Evolutionary conservation across 192 early-diverging fungal species (phyloP), one percentile per base, ranked within the genome.

Genomic region (Mortierella antarctica): DNA sequence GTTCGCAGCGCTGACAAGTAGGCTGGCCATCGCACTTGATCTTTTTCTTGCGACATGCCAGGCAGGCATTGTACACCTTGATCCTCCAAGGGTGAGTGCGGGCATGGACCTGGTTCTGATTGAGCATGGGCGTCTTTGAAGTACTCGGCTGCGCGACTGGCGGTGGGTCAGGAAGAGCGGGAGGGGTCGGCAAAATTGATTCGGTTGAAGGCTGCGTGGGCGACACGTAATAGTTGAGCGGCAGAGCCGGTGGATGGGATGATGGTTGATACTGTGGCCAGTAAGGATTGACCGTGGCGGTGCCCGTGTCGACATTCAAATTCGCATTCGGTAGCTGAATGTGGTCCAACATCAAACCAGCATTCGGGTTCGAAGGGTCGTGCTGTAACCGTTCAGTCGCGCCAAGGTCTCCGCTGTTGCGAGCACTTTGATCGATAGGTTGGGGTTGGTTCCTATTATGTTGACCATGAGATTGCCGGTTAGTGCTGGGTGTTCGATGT

Each of bases 1-100:
- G 77, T 41, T 67, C 67, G 56, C 84, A 85, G 15, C 81, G 74
- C 2, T 52, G 52, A 51, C 84, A 85, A 2, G 80, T 81, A 1
- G 84, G 81, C 49, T 68, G 74, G 9, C 84, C 84, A 51, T 85
- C 74, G 39, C 84, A 85, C 59, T 85, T 85, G 49, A 82, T 82
- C 44, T 85, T 85, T 48, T 77, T 78, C 42, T 82, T 82, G 3
- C 84, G 70, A 64, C 84, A 85, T 20, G 80, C 72, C 14, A 82
- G 66, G 62, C 84, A 85, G 0, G 84, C 84, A 12, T 76, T 85
- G 52, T 81, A 82, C 44, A 85, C 81, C 57, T 85, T 85, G 23
- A 85, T 82, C 18, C 84, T 65, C 74, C 77, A 80, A 21, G 77
- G 77, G 42, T 80, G 77, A 5, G 77, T 72, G 47, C 72, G 77